Percentiles rank a stretch among this genome's conserved stretches.
phyloP scores from a whole-genome alignment of 1,139 yeast genomes.

The Protomyces inundatus region DNA sequence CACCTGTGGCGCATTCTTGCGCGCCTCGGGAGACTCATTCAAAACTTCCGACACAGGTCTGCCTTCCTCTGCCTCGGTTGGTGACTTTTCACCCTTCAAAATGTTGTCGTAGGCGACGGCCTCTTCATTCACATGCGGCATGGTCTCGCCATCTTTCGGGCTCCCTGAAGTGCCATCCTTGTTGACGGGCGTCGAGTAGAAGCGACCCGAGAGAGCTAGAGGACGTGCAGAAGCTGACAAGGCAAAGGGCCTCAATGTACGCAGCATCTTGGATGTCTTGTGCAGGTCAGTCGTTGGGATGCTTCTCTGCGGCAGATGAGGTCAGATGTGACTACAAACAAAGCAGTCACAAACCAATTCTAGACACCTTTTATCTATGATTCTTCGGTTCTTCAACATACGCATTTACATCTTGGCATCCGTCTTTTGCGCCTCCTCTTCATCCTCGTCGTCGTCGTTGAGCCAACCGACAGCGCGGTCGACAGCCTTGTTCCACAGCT shows the following conservation, averaged over 20 bases:
- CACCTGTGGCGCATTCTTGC: conserved; percentile 31
- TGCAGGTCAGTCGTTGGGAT: neutral
- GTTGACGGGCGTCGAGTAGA: neutral
- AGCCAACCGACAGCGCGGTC: conserved; percentile 72
- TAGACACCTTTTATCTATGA: no score
- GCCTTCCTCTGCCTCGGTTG: conserved; percentile 32
- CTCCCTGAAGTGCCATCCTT: conserved; percentile 7
- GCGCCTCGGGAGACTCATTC: conserved; percentile 29
- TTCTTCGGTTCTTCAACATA: no score
- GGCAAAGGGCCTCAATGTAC: neutral
- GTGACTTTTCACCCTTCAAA: conserved; percentile 25
- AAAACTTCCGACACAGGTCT: conserved; percentile 32
- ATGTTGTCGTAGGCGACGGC: conserved; percentile 26
- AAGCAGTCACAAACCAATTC: no score
- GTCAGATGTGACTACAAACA: no score
- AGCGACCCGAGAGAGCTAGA: neutral
- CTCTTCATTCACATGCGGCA: conserved; percentile 26
- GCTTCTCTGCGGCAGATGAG: no score
- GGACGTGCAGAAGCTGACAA: neutral
- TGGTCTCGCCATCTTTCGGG: conserved; percentile 22
- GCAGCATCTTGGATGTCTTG: neutral
- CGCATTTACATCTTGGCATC: no score
- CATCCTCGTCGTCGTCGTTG: conserved; percentile 13
- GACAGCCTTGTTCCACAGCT: conserved; percentile 76
- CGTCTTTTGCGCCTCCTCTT: neutral